Evolutionary conservation across 805 yeast species (phyloP).

Genomic region (Yarrowia porcina): DNA sequence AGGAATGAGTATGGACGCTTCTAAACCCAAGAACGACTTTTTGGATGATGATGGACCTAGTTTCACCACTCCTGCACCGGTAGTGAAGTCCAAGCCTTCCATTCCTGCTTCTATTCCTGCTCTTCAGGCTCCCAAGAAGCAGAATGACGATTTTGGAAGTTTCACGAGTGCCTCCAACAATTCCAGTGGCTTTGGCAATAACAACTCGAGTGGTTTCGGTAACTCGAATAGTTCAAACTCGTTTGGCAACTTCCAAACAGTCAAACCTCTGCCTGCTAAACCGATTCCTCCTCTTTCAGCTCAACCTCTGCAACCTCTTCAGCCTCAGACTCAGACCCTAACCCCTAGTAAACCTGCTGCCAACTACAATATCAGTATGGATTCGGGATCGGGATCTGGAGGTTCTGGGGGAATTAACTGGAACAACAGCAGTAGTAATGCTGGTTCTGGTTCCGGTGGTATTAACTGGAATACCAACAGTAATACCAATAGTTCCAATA

Average conservation of each 20-base stretch:
- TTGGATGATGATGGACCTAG: slow-evolving; percentile 1
- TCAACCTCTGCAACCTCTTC: background rate
- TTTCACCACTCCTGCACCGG: background rate
- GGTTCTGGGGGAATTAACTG: background rate
- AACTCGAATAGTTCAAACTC: background rate
- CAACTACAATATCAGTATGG: background rate
- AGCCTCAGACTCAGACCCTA: background rate
- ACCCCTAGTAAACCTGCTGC: background rate
- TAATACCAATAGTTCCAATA: background rate
- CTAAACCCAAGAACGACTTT: background rate
- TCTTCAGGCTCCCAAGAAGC: background rate
- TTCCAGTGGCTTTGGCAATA: background rate
- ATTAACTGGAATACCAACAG: background rate
- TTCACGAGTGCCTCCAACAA: background rate
- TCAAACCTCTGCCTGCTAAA: background rate
- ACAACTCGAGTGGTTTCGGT: too few relatives aligned
- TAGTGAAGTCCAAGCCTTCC: too few relatives aligned
- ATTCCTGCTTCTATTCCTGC: slow-evolving; percentile 1
- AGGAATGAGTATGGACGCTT: background rate
- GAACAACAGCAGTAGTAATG: background rate
- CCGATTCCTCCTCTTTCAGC: background rate
- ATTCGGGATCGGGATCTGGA: too few relatives aligned
- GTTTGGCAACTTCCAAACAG: background rate
- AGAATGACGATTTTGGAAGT: slow-evolving; percentile 8
- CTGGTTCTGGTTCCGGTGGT: background rate